These are phyloP conservation scores for Penicillium diatomitis DNA, from an alignment of 495 filamentous ascomycete species.

Conservation along the genomic window DNA sequence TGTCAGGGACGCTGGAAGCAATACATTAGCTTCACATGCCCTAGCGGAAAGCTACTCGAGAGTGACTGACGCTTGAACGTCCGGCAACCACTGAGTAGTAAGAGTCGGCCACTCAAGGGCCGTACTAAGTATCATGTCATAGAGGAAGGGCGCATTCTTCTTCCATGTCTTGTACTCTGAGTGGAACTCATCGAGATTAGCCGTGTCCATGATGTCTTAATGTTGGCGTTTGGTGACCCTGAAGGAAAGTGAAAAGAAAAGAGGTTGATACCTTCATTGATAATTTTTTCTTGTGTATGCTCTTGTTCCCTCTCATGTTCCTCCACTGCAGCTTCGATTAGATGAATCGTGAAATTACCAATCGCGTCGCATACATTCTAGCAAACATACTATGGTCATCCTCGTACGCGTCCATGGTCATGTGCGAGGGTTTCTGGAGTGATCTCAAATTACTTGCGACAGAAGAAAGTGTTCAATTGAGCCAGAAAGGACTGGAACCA, in stretches of 20 bases:
- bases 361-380: background rate
- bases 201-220: background rate
- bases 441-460: no score
- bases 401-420: conserved; percentile 34
- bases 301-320: conserved; percentile 60
- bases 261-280: conserved; percentile 70
- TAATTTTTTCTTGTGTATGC: conserved; percentile 68
- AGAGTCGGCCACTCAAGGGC: conserved; percentile 97
- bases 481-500: no score
- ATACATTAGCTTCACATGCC: background rate
- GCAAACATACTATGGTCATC: conserved; percentile 21
- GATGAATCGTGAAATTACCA: conserved; percentile 7
- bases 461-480: no score
- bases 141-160: conserved; percentile 97
- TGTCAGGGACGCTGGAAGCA: conserved; percentile 56
- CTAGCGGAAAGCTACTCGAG: background rate
- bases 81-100: conserved; percentile 96
- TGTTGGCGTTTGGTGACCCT: background rate
- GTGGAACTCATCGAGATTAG: background rate
- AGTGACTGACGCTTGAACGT: conserved; percentile 66
- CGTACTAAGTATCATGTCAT: conserved; percentile 89
- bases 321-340: conserved; percentile 29
- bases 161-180: conserved; percentile 99
- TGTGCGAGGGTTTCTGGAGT: background rate
- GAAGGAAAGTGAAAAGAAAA: background rate